Base-by-base conservation (phyloP, 2,329 filamentous ascomycete species). In the Alternaria burnsii region DNA sequence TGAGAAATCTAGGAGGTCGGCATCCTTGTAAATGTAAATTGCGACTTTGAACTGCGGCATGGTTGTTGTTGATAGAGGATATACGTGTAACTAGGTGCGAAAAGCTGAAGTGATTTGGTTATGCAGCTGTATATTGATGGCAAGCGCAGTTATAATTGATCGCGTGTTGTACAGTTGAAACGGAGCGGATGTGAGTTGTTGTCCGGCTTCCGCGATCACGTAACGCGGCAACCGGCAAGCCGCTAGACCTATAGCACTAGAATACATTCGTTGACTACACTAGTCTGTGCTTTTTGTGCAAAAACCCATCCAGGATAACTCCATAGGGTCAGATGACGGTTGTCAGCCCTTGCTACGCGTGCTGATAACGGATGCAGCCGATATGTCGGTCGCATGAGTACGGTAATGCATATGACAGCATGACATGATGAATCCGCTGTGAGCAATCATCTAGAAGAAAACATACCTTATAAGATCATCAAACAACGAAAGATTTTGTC, bases 1-100 rank as follows among this genome's bases (percentile, higher is more conserved):
- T 24, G 71, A 69, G 58, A 81, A 81, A 69, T 82, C 80, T 50
- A 82, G 76, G 51, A 81, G 73, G 58, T 82, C 79, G 26, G 72
- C 77, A 11, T 72, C 65, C 3, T 71, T 65, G 65, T 78, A 81
- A 24, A 82, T 62, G 24, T 81, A 68, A 1, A 80, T 70, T 18
- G 75, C 80, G n/a, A 80, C 74, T 56, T 75, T 75, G 72, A 76
- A 76, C 26, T 70, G 65, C 47, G 58, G 22, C 58, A 60, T 60
- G 18, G 41, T 28, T 46, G n/a, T 4, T 28, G 20, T 59, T 38
- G 18, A 7, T 18, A 36, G 5, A 11, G 10, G 14, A 1, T 34
- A 30, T 12, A 11, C 2, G 1, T 4, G 4, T 36, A n/a, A 30
- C 24, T 9, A 7, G 2, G 28, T 22, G 40, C 5, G 18, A 1